Base-by-base conservation (phyloP, 1,139 yeast species). In the Protomyces inundatus region DNA sequence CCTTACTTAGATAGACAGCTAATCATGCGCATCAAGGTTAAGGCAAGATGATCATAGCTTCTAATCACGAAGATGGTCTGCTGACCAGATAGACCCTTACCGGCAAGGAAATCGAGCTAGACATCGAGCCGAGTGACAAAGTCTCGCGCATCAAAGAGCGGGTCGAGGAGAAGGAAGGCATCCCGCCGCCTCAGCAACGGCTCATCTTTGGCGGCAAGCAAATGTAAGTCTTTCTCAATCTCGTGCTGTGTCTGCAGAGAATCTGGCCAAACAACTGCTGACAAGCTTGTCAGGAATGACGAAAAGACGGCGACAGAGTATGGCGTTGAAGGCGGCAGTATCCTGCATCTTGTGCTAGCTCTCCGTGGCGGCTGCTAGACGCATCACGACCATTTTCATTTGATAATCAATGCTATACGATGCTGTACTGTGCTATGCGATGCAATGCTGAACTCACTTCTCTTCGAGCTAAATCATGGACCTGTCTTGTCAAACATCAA, bases 151-250 rank as follows among this genome's bases (percentile, higher is more conserved):
- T 93, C 77, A 93, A 93, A 77, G 98, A 93, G 75, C 83, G 88
- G 75, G 85, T 93, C 79, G 98, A 93, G 75, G 97, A 93, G 73
- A 89, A 90, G 73, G 98, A 93, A 75, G 98, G 98, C 3, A 93
- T 93, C 66, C 97, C 98, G 3, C 98, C 98, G 30, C 85, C 90
- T 39, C 98, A 93, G 76, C 98, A 93, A 75, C 82, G 97, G 70
- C 82, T 93, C 69, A 87, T 93, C 72, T 90, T 84, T 77, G 86
- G 88, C 67, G 98, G 98, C 30, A 88, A 90, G 71, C 97, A 91
- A 77, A 83, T 93, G 85, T 82, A 75, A 73, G 85, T 23, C n/a
- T 16, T 36, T 7, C 1, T 7, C 32, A 3, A 42, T 23, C 23
- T 23, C 23, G 23, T 23, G 23, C 23, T 42, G 48, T 14, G 6